Percentiles rank a stretch among this genome's conserved stretches.
Conservation (phyloP, 1,139 yeast genomes). For the Saccharomyces hybrid region DNA sequence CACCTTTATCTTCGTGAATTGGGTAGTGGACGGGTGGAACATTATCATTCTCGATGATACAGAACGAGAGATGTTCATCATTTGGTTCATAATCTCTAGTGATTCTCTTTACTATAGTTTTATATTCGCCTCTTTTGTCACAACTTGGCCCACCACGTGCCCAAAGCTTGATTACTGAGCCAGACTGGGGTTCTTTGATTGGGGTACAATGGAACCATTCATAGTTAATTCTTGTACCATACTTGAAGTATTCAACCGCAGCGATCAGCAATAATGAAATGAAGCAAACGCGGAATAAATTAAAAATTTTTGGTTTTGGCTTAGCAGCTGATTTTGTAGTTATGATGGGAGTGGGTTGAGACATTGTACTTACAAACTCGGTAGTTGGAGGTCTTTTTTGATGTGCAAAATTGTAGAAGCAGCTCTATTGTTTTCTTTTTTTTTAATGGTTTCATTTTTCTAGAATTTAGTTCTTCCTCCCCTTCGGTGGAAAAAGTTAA, state of each 20-base stretch:
- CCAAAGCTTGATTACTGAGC: conserved; percentile 29
- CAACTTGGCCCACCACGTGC: conserved; percentile 38
- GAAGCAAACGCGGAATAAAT: conserved; percentile 27
- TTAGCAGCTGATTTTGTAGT: neutral
- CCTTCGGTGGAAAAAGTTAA: neutral
- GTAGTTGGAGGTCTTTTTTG: neutral
- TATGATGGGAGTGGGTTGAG: neutral
- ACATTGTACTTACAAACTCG: neutral
- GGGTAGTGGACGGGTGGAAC: conserved; percentile 30
- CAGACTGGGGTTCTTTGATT: conserved; percentile 24
- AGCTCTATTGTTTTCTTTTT: neutral
- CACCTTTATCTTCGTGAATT: conserved; percentile 29
- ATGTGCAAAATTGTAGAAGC: neutral
- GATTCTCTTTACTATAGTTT: conserved; percentile 33
- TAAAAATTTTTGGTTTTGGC: conserved; percentile 22
- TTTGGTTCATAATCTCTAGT: conserved; percentile 36
- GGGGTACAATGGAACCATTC: conserved; percentile 40
- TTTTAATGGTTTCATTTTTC: neutral
- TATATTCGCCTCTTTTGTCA: conserved; percentile 38
- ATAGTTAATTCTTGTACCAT: conserved; percentile 33
- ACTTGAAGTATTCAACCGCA: conserved; percentile 37
- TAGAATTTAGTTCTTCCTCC: neutral
- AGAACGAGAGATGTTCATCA: conserved; percentile 30
- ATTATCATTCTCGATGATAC: conserved; percentile 29
- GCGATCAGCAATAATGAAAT: conserved; percentile 31